These are phyloP conservation scores for Candida sojae DNA, from an alignment of 1,139 yeast species.

Conservation along the genomic window DNA sequence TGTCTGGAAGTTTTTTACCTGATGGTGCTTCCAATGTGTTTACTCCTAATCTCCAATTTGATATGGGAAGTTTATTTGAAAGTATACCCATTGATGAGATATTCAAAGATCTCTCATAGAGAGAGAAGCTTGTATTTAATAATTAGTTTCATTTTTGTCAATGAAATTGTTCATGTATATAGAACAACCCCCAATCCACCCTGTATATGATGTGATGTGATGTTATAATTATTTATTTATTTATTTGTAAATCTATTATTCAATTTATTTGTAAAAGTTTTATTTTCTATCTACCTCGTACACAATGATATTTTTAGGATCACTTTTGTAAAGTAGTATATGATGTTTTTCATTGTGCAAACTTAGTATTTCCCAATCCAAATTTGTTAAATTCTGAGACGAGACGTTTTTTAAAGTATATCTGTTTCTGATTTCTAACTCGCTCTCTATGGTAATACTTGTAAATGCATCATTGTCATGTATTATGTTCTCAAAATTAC, in stretches of 20 bases:
- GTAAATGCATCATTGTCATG: conserved; percentile 1
- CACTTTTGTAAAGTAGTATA: conserved; percentile 3
- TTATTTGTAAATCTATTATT: conserved; percentile 4
- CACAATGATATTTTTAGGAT: neutral
- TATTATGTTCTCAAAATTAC: conserved; percentile 4
- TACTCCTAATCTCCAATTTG: conserved; percentile 1
- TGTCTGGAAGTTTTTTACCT: neutral
- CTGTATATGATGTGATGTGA: neutral
- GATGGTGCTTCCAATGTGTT: neutral
- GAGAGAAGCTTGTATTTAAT: neutral
- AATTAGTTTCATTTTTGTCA: conserved; percentile 1
- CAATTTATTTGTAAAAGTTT: neutral
- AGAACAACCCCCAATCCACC: neutral
- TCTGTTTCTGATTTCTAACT: neutral
- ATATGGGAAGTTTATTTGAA: conserved; percentile 13
- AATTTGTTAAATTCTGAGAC: neutral
- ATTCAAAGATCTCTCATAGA: conserved; percentile 15
- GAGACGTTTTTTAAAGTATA: conserved; percentile 5
- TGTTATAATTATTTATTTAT: conserved; percentile 5
- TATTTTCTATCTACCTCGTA: conserved; percentile 4
- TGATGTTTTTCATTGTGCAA: conserved; percentile 8
- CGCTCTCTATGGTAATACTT: neutral
- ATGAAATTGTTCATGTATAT: conserved; percentile 1
- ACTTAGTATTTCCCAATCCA: conserved; percentile 8
- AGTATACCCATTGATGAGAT: conserved; percentile 17